Evolutionary conservation across 257 asterid species (phyloP), one percentile per base, ranked within the genome.

Genomic region (Plectranthus barbatus): DNA sequence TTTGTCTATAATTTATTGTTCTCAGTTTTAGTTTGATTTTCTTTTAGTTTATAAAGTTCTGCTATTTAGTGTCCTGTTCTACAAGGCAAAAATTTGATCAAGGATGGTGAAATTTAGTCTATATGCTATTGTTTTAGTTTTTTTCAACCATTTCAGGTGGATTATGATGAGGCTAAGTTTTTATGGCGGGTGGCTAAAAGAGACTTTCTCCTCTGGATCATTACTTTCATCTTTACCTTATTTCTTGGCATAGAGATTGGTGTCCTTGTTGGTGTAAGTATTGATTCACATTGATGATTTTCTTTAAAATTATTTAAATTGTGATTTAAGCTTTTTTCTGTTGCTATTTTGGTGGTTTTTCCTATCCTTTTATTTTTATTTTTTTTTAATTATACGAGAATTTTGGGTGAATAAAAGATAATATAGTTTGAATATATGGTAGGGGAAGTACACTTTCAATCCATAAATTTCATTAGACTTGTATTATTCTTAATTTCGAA

Each of bases 161-260:
- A 93, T 80, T 90, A 93, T 51, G 94, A 84, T 12, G 96, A 93
- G 84, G 99, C 97, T 57, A 68, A 68, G 58, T 89, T 93, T 84
- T 73, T 93, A 61, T 93, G 97, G 97, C 82, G 74, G 67, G 99
- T 93, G 69, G 96, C 87, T 80, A 93, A 87, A 83, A 86, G 80
- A 70, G 99, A 93, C 79, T 90, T 93, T 78, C 79, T 82, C 64
- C 92, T 93, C 40, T 93, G 99, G 99, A 72, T 60, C 77, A 85
- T 93, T 69, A 93, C 99, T 70, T 90, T 86, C 80, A 40, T 42
- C 8, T 70, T 84, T 48, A 93, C 99, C 71, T 82, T 93, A 81
- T 81, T 93, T 79, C 87, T 93, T 69, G 97, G 97, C 64, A 93
- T 93, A 68, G 99, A 93, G 86, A 87, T 93, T 53, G 99, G 99